Evolutionary conservation across 2,329 filamentous ascomycete genomes (phyloP).

Genomic region (Sporothrix globosa): DNA sequence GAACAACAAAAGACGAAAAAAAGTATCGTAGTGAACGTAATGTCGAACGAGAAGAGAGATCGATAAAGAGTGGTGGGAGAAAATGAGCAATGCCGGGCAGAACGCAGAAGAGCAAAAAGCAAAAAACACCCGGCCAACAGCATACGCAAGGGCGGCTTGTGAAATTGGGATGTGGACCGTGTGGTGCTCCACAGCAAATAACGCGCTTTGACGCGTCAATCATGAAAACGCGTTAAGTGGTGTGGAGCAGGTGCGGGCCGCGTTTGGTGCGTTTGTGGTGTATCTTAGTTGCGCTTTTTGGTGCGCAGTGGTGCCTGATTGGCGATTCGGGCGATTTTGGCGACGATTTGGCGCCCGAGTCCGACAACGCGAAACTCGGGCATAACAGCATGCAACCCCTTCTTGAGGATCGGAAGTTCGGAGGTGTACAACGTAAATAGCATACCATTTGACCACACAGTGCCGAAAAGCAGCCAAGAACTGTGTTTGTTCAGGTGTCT

Average conservation of each 20-base stretch:
- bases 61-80: conserved; percentile 13
- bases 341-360: conserved; percentile 7
- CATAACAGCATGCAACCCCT: not conserved
- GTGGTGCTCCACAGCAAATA: conserved; percentile 18
- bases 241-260: conserved; percentile 15
- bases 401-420: not conserved
- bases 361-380: not conserved
- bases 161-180: conserved; percentile 24
- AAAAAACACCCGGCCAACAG: conserved; percentile 27
- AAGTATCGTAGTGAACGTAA: not conserved
- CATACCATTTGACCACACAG: not conserved
- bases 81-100: not conserved
- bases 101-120: not conserved
- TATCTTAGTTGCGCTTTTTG: not conserved
- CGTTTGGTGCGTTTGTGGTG: conserved; percentile 13
- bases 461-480: too few relatives aligned
- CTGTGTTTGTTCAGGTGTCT: not conserved
- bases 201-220: conserved; percentile 25
- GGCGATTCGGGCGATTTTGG: conserved; percentile 8
- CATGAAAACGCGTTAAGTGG: conserved; percentile 25
- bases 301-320: conserved; percentile 12
- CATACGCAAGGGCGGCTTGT: conserved; percentile 27
- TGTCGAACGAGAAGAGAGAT: not conserved
- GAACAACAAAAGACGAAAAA: not conserved
- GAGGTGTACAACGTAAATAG: not conserved